phyloP scores from a whole-genome alignment of 2,329 filamentous ascomycete genomes.

The Phialophora chinensis region DNA sequence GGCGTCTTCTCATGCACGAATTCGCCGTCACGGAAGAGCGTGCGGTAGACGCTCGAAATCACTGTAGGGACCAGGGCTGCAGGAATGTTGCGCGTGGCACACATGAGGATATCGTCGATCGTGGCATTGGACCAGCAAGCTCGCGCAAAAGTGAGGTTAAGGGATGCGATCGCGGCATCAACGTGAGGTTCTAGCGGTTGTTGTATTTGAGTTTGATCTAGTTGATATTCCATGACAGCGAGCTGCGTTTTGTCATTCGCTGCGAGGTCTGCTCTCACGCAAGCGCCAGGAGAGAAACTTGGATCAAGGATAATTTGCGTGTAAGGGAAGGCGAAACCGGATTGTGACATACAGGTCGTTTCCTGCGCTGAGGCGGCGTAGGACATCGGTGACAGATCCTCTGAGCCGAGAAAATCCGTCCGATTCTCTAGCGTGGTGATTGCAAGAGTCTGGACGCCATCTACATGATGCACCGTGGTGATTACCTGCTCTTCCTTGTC shows the following conservation, averaged over 20 bases:
- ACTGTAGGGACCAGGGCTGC: conserved; percentile 63
- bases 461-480: conserved; percentile 16
- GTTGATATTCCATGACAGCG: conserved; percentile 47
- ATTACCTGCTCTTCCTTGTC: conserved; percentile 35
- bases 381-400: conserved; percentile 54
- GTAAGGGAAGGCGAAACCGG: conserved; percentile 74
- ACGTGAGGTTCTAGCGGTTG: conserved; percentile 30
- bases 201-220: conserved; percentile 20
- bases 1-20: conserved; percentile 62
- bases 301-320: conserved; percentile 45
- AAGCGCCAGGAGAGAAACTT: conserved; percentile 53
- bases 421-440: conserved; percentile 47
- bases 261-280: conserved; percentile 48
- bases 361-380: conserved; percentile 26
- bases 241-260: conserved; percentile 49
- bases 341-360: conserved; percentile 64
- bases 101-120: conserved; percentile 74
- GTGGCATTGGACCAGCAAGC: conserved; percentile 56
- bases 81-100: conserved; percentile 61
- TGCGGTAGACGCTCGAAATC: conserved; percentile 70
- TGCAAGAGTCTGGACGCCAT: conserved; percentile 26
- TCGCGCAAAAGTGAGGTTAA: conserved; percentile 61
- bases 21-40: conserved; percentile 76
- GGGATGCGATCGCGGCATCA: conserved; percentile 66
- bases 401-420: conserved; percentile 65